Evolutionary conservation across 2,329 filamentous ascomycete species (phyloP), one percentile per base, ranked within the genome.

Genomic region (Diaporthe batatas): DNA sequence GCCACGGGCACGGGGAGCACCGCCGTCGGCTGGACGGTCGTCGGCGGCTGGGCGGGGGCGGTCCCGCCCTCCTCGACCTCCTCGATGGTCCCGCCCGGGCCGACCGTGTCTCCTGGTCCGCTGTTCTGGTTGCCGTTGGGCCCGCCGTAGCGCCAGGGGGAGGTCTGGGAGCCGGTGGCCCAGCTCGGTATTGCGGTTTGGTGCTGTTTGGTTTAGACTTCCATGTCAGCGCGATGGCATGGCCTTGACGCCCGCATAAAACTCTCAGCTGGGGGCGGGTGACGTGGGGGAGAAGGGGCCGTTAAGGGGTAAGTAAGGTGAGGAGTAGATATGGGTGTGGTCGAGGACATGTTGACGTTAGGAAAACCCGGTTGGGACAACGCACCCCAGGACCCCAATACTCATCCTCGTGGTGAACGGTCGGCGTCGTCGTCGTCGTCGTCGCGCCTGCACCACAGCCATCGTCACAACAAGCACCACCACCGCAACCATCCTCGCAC

Each of bases 321-420:
- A 10, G 36, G 3, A 44, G 18, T 11, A 34, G 53, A 21, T 21
- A 47, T 6, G 44, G 44, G 34, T 6, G 16, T 42, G 39, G 12
- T 14, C 6, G 1, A 12, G 6, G 16, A 42, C 18, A 14, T 14
- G 3, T 42, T 42, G 39, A 18, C 5, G 18, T 6, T 6, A 54
- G 25, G 29, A 29, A 25, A 10, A 51, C 8, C n/a, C 3, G 36
- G 10, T 18, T 18, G 18, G 16, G 29, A 29, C 7, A 62, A 62
- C 68, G 21, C n/a, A 70, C 68, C 23, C 68, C 55, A 5, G 57
- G 70, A 2, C 72, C 70, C 72, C 72, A 72, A 39, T 72, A 69
- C 42, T 74, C 64, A 53, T 72, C 69, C 57, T 72, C 72, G 18
- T 58, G 70, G 23, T 72, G 72, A 42, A 58, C 47, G 18, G 34